Evolutionary conservation across 805 yeast species (phyloP).

Genomic region (Komagataella pastoris): DNA sequence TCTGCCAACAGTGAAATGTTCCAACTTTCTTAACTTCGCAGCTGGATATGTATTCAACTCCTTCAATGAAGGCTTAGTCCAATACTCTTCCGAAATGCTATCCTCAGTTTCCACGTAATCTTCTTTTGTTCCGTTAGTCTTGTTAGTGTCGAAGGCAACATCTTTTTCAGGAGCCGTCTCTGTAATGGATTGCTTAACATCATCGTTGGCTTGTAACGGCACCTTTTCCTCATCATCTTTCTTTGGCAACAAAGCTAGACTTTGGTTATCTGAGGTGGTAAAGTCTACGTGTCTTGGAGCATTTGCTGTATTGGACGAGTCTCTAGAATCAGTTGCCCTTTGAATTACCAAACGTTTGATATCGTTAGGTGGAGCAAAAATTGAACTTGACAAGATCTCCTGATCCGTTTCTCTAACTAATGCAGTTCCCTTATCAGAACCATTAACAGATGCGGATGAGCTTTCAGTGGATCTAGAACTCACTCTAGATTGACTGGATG

Average conservation of each 20-base stretch:
- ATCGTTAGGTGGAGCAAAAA: slow-evolving; percentile 50
- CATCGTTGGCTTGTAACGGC: background rate
- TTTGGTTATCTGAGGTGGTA: background rate
- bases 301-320: background rate
- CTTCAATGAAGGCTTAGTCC: slow-evolving; percentile 69
- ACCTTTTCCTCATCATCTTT: background rate
- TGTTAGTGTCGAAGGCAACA: background rate
- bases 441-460: slow-evolving; percentile 4
- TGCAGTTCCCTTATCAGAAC: slow-evolving; percentile 6
- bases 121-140: background rate
- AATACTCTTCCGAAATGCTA: slow-evolving; percentile 58
- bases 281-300: background rate
- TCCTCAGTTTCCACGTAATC: slow-evolving; percentile 1
- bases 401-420: slow-evolving; percentile 40
- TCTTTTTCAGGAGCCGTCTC: background rate
- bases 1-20: slow-evolving; percentile 66
- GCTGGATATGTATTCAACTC: slow-evolving; percentile 47
- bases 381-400: slow-evolving; percentile 57
- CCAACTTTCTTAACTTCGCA: slow-evolving; percentile 48
- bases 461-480: background rate
- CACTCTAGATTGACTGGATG: slow-evolving; percentile 4
- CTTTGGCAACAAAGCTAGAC: background rate
- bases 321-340: background rate
- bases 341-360: slow-evolving; percentile 43
- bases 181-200: background rate